A percentile compares a stretch with the other conserved stretches of the same genome.
Conservation (phyloP, 495 filamentous ascomycete species). For the Penicillium verhagenii region DNA sequence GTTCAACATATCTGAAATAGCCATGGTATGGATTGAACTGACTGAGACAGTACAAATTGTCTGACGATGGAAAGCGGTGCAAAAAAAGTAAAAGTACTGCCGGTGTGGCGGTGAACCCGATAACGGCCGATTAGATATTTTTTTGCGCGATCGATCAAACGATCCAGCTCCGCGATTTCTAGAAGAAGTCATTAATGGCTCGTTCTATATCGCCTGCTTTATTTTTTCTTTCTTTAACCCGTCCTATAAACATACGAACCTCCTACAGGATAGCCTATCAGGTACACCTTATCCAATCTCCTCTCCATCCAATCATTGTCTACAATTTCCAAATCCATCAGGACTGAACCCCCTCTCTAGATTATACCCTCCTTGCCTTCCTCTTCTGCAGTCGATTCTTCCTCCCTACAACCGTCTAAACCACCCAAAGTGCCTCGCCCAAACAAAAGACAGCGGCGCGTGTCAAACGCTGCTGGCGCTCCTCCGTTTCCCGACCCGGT, state of each 20-base stretch:
- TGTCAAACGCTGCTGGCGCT: constrained; percentile 1
- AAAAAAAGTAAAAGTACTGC: constrained; percentile 24
- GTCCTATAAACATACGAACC: not conserved
- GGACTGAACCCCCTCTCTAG: not conserved
- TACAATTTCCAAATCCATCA: not conserved
- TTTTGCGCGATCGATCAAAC: constrained; percentile 8
- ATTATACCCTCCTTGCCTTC: not conserved
- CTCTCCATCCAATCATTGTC: not conserved
- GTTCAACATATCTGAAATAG: constrained; percentile 51
- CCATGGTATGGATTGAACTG: constrained; percentile 29
- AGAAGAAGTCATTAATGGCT: not conserved
- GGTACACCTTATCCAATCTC: not conserved
- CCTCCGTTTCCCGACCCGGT: not conserved
- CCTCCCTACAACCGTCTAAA: not conserved
- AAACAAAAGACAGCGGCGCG: constrained; percentile 20
- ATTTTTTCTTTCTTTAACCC: not conserved
- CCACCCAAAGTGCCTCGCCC: constrained; percentile 14
- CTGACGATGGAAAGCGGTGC: not conserved
- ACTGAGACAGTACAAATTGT: not conserved
- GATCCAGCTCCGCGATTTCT: constrained; percentile 1
- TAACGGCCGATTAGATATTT: constrained; percentile 28
- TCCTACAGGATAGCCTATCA: not conserved
- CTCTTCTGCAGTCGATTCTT: not conserved
- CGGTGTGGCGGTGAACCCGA: constrained; percentile 22
- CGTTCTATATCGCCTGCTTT: not conserved